Conservation (phyloP, 2,329 filamentous ascomycete genomes). For the Drechmeria coniospora region DNA sequence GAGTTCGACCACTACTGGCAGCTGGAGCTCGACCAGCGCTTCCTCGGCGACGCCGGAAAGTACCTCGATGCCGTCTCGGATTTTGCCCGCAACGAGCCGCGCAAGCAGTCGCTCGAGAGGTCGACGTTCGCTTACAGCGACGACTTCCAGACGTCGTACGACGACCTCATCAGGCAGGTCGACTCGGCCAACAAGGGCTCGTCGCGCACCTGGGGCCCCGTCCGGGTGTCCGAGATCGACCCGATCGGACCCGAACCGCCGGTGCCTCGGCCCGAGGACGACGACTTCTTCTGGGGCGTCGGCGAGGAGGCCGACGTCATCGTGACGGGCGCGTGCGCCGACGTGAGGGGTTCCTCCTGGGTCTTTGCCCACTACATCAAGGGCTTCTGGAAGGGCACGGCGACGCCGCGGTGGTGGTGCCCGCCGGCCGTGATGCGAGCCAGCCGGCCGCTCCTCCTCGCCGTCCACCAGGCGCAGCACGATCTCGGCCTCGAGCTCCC, state of each 20-base stretch:
- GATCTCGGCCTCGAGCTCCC: constrained; percentile 14
- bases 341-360: constrained; percentile 14
- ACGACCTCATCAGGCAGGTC: constrained; percentile 19
- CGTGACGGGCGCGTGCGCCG: constrained; percentile 14
- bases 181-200: constrained; percentile 11
- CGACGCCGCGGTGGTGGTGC: constrained; percentile 17
- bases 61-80: constrained; percentile 12
- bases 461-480: constrained; percentile 17
- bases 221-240: constrained; percentile 11
- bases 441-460: constrained; percentile 15
- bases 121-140: constrained; percentile 41
- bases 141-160: constrained; percentile 31
- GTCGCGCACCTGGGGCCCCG: constrained; percentile 16
- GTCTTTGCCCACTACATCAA: constrained; percentile 16
- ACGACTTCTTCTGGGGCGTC: constrained; percentile 15
- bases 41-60: constrained; percentile 15
- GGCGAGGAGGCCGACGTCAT: constrained; percentile 19
- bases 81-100: constrained; percentile 36
- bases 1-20: constrained; percentile 22
- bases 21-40: constrained; percentile 29
- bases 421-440: constrained; percentile 20
- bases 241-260: constrained; percentile 16
- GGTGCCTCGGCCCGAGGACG: constrained; percentile 8
- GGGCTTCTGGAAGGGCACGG: constrained; percentile 11
- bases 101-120: constrained; percentile 43